Evolutionary conservation across 2,329 filamentous ascomycete species (phyloP), one percentile per base, ranked within the genome.

Genomic region (Talaromyces sp.): DNA sequence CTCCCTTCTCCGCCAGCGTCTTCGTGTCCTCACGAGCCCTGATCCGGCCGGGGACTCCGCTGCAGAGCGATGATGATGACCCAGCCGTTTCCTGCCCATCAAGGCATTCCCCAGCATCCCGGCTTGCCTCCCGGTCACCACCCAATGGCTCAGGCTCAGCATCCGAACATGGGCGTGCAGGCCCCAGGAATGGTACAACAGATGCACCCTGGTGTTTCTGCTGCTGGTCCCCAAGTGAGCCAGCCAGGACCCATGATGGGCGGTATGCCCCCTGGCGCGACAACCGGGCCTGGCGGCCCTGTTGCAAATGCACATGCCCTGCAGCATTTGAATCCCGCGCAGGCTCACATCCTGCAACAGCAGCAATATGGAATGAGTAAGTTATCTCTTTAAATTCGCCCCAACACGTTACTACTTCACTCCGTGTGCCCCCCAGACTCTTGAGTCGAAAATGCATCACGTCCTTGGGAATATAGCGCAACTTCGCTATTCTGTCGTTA

Each of bases 231-330:
- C 56, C 84, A 85, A 65, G 84, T 85, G 60, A 84, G 78, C 65
- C 85, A 87, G 70, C 80, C 83, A 55, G 82, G 82, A n/a, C 84
- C 83, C 27, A 86, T 87, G 84, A 85, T 88, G 80, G 78, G 70
- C 39, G 84, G 82, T 57, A 87, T 88, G 84, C 84, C 85, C 65
- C 84, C 83, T 55, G 84, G 83, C 59, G 79, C 79, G 62, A 82
- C 80, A 33, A 79, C 79, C 64, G 80, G 80, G 36, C 77, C 78
- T 63, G 78, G 76, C n/a, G 76, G 77, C 28, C 76, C 76, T 30
- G 78, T 79, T 61, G 83, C 82, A 28, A 85, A 82, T 71, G 80
- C 81, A 55, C 85, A 87, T 76, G 84, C 85, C 30, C 75, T 88
- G 64, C 83, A 82, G 55, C 85, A 88, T 71, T 74, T 88, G 65